Evolutionary conservation across 345 rosid genomes (phyloP), one percentile per base, ranked within the genome.

Genomic region (Sisymbrium irio): DNA sequence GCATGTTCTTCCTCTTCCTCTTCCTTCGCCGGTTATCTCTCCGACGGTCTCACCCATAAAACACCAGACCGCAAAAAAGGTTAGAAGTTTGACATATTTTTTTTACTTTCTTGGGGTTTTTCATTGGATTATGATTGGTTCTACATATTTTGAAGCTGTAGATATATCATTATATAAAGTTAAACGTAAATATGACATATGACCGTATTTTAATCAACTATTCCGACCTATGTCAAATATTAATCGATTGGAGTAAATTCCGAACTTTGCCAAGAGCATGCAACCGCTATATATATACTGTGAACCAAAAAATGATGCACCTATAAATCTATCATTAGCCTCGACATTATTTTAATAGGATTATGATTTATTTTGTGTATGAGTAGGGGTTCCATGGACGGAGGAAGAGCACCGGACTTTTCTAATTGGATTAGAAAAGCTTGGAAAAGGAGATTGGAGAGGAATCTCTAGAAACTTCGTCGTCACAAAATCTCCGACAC

Each of bases 391-490:
- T 56, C 92, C 96, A 19, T 89, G 96, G 96, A 85, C 92, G 20
- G 92, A 87, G 67, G 92, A 87, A 45, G 96, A 89, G 73, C 96
- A 89, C 74, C 83, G 80, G 39, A 65, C 77, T 18, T 89, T 89
- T 77, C 62, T 89, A 71, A 28, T 82, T 62, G 96, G 96, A 62
- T 67, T 89, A 69, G 86, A 87, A 82, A 85, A 83, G 62, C 87
- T 89, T 2, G 96, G 96, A 37, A 87, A 87, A 76, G 96, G 96
- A 57, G 90, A 89, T 73, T 89, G 96, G 96, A 83, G 92, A 73
- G 92, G 96, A 53, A 76, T 89, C 67, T 89, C 96, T 8, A 82
- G 90, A 63, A 85, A 89, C 65, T 87, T 85, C 72, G 96, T 89
- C 33, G 84, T 85, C 83, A 87, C 92, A 1, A 86, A 90, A 65